Conservation (phyloP, 2,329 filamentous ascomycete genomes). For the Keithomyces neogunnii region DNA sequence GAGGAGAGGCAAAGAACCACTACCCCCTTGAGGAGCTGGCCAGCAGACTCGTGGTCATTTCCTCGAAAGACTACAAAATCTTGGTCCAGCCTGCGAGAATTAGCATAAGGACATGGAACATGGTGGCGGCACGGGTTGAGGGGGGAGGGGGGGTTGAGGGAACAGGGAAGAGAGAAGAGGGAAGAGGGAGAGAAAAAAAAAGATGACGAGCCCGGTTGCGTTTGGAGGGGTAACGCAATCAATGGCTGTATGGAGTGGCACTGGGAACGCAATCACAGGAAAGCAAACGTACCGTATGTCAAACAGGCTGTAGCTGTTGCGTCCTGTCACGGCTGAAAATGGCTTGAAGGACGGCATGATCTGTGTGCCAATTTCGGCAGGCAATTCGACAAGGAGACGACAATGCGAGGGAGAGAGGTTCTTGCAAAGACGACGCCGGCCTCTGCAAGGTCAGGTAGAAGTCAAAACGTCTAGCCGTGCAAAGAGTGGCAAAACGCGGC, state of each 20-base stretch:
- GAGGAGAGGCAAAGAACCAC: conserved; percentile 66
- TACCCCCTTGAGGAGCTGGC: conserved; percentile 64
- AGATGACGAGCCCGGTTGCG: no score
- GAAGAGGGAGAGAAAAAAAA: no score
- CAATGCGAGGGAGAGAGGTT: neutral
- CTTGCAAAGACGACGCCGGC: neutral
- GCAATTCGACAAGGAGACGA: conserved; percentile 5
- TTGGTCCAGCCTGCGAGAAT: conserved; percentile 55
- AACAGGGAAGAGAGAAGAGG: neutral
- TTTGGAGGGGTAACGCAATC: no score
- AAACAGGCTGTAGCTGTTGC: conserved; percentile 44
- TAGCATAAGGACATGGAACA: neutral
- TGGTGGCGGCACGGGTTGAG: neutral
- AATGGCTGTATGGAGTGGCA: no score
- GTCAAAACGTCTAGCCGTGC: neutral
- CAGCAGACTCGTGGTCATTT: conserved; percentile 64
- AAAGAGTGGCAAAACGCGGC: neutral
- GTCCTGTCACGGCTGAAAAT: conserved; percentile 43
- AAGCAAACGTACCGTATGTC: conserved; percentile 43
- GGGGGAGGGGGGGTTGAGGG: neutral
- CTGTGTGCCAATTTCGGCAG: neutral
- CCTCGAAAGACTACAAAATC: conserved; percentile 75
- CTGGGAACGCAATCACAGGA: neutral
- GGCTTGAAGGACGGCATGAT: conserved; percentile 50
- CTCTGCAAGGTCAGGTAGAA: neutral